Evolutionary conservation across 2,329 filamentous ascomycete genomes (phyloP), one percentile per base, ranked within the genome.

Genomic region (Alternaria rosae): DNA sequence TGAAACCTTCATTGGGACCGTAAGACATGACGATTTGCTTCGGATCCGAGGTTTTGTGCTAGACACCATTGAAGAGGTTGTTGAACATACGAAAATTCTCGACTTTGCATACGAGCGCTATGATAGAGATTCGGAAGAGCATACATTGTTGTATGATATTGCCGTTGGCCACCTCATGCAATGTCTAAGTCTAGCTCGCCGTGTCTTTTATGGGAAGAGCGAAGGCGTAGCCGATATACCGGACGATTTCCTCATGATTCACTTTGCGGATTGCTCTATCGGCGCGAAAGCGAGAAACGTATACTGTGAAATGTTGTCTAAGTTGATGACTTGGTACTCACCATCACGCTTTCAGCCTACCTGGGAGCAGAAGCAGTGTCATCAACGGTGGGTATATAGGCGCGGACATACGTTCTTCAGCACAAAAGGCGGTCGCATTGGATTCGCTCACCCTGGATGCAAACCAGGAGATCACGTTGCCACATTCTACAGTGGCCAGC

Each of bases 321-420:
- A n/a, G 2, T 12, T 45, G 5, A 0, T 5, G 8, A 17, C 2
- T 26, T 45, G 43, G 43, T 6, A 45, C 43, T 45, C 42, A 0
- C 15, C 3, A 11, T 13, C 15, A 20, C 13, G n/a, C n/a, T n/a
- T n/a, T n/a, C n/a, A n/a, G n/a, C n/a, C n/a, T n/a, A n/a, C n/a
- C n/a, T n/a, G n/a, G n/a, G 20, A 45, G 2, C 7, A 45, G 3
- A 2, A 1, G 12, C 13, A 17, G 13, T 45, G 23, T 10, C 0
- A 2, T 1, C 2, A 1, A 3, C 21, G 3, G 13, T 9, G 25
- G 6, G 1, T 0, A 10, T 5, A 1, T 1, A n/a, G n/a, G 2
- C 43, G 23, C 9, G 43, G 44, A 20, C n/a, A 15, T 15, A 30
- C 25, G 1, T 48, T 48, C 11, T 48, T 48, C 45, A 48, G 25